Conservation (phyloP, 192 early-diverging fungal genomes). For the Coemansia sp. region DNA sequence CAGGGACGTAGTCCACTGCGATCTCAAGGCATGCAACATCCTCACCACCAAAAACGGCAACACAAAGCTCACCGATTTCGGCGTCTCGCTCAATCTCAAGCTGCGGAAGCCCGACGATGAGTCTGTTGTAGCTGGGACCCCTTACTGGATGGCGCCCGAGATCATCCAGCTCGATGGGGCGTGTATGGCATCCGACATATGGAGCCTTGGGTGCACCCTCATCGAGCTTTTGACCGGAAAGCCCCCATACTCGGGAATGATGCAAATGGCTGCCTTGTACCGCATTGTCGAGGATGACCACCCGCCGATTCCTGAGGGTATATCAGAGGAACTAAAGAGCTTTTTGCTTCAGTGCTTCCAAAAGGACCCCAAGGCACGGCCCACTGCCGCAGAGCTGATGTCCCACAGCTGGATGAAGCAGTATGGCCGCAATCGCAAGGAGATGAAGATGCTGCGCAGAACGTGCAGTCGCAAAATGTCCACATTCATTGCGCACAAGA, state of each 20-base stretch:
- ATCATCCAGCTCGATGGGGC: conserved; percentile 92
- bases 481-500: conserved; percentile 42
- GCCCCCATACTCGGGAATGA: conserved; percentile 85
- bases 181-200: conserved; percentile 89
- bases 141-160: conserved; percentile 90
- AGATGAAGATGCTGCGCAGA: conserved; percentile 56
- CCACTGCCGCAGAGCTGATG: conserved; percentile 73
- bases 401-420: conserved; percentile 75
- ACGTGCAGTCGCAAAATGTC: conserved; percentile 58
- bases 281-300: conserved; percentile 91
- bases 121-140: conserved; percentile 81
- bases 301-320: conserved; percentile 81
- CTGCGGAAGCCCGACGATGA: conserved; percentile 65
- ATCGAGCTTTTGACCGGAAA: conserved; percentile 92
- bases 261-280: conserved; percentile 90
- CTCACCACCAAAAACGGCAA: conserved; percentile 94
- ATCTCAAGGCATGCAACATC: conserved; percentile 96
- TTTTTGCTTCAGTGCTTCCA: conserved; percentile 87
- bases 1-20: conserved; percentile 90
- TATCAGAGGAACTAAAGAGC: conserved; percentile 76
- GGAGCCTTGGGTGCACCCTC: conserved; percentile 93
- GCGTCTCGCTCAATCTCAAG: conserved; percentile 88
- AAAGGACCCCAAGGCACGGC: conserved; percentile 74
- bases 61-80: conserved; percentile 96
- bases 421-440: conserved; percentile 50